Evolutionary conservation across 1,284 basidiomycete species (phyloP), one percentile per base, ranked within the genome.

Genomic region (Paramarasmius palmivorus): DNA sequence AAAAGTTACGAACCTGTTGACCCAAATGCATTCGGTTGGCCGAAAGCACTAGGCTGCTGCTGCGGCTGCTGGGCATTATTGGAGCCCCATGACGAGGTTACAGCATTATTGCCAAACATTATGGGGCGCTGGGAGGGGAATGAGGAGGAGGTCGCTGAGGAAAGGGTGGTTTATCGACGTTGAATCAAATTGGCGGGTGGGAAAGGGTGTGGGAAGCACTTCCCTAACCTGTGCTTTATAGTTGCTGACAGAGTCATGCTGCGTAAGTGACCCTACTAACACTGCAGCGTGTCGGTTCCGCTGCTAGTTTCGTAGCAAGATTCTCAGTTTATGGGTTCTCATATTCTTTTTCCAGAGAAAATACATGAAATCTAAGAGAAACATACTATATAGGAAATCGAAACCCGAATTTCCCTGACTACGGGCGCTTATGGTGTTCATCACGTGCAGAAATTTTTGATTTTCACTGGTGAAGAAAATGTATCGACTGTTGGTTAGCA

Each of bases 51-150:
- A 37, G 69, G 68, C 40, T 60, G 68, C 54, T 68, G 69, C 38
- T 62, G 66, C 29, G 76, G 73, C 56, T 71, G 72, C 57, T 74
- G 76, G 49, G 73, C 71, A 37, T 60, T 75, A 73, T 51, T 77
- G 83, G 17, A 74, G 44, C 44, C 75, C 88, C 88, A 90, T 49
- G 83, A 74, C 50, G 86, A 87, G 37, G 76, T 73, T 40, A 79
- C 72, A 49, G 47, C 37, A 63, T 70, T 77, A 55, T 71, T 69
- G 54, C 76, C 76, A 63, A 88, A 89, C 86, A 89, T 88, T 50
- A 56, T 68, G 51, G 50, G 20, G 15, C 34, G 25, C 8, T 36
- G 19, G 29, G 34, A 35, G 19, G 49, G 36, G 35, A 36, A 53
- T 51, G 59, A 53, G 38, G 47, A 48, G 50, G 60, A 53, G 62